Percentiles rank a stretch among this genome's conserved stretches.
These are phyloP conservation scores for Plasmodium yoelii DNA, from an alignment of 169 alveolate species.

Conservation along the genomic window DNA sequence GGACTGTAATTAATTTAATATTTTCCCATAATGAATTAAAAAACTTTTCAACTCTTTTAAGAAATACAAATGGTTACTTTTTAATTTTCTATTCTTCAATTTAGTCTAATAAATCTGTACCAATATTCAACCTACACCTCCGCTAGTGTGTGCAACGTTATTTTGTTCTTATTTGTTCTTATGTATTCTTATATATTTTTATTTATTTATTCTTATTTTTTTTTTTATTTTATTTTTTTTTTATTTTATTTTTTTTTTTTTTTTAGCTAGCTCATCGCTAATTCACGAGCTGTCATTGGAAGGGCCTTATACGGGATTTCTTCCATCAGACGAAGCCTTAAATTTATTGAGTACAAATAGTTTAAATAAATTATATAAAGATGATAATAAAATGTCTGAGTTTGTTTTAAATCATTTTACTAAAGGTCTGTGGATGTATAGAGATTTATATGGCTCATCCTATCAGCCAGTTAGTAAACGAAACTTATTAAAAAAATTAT, in stretches of 20 bases:
- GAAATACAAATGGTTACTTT: slow-evolving; percentile 43
- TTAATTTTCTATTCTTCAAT: not conserved
- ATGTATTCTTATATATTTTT: too few relatives aligned
- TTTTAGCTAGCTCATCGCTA: slow-evolving; percentile 77
- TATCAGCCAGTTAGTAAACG: slow-evolving; percentile 79
- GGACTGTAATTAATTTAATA: slow-evolving; percentile 80
- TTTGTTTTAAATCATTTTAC: slow-evolving; percentile 84
- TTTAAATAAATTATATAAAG: slow-evolving; percentile 54
- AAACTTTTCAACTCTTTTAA: slow-evolving; percentile 38
- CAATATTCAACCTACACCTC: slow-evolving; percentile 50
- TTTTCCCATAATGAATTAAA: slow-evolving; percentile 72
- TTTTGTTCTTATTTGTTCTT: not conserved
- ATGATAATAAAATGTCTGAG: slow-evolving; percentile 73
- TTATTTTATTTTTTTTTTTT: slow-evolving; percentile 1
- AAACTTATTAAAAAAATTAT: not conserved
- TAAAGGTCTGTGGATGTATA: slow-evolving; percentile 81
- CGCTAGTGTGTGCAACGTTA: not conserved
- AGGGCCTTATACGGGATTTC: slow-evolving; percentile 87
- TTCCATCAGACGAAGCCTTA: slow-evolving; percentile 82
- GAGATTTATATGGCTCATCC: slow-evolving; percentile 85
- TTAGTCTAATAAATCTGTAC: not conserved
- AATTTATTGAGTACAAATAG: slow-evolving; percentile 54
- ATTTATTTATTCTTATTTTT: too few relatives aligned
- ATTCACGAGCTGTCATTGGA: slow-evolving; percentile 85
- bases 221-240: too few relatives aligned